These are phyloP conservation scores for Symbiodinium natans DNA, from an alignment of 73 alveolate genomes.

Conservation along the genomic window DNA sequence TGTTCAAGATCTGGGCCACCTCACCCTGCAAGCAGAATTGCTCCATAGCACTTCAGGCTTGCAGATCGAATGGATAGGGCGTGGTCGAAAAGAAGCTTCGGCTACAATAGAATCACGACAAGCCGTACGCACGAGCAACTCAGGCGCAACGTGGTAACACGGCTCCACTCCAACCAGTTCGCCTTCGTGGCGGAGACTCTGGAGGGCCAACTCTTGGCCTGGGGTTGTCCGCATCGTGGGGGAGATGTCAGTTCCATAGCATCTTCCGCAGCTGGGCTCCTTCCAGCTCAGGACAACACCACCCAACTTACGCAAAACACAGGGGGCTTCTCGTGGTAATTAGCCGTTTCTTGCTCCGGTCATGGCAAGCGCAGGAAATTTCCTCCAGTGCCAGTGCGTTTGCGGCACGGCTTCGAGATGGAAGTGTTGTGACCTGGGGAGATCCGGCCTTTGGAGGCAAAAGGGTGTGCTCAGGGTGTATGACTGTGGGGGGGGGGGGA, in stretches of 20 bases:
- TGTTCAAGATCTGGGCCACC: no score
- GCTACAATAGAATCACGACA: no score
- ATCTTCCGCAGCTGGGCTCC: not conserved
- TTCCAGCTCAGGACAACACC: not conserved
- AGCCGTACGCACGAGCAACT: no score
- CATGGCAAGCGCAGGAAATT: not conserved
- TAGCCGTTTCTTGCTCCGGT: no score
- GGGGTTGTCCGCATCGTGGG: constrained; percentile 6
- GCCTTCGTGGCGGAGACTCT: not conserved
- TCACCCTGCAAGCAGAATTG: no score
- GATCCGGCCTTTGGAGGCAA: constrained; percentile 9
- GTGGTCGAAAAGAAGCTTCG: no score
- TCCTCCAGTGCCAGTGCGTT: not conserved
- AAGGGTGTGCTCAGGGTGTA: no score
- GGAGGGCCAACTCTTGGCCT: not conserved
- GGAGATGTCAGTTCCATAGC: not conserved
- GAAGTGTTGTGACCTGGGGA: constrained; percentile 4
- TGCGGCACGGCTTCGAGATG: not conserved
- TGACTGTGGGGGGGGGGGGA: no score
- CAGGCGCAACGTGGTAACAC: not conserved
- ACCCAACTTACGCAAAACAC: no score
- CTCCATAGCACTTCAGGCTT: no score
- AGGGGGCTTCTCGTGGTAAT: no score
- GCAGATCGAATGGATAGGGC: no score
- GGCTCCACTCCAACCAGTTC: not conserved